phyloP scores from a whole-genome alignment of 371 early-diverging fungal genomes.

The Mortierella sp. region DNA sequence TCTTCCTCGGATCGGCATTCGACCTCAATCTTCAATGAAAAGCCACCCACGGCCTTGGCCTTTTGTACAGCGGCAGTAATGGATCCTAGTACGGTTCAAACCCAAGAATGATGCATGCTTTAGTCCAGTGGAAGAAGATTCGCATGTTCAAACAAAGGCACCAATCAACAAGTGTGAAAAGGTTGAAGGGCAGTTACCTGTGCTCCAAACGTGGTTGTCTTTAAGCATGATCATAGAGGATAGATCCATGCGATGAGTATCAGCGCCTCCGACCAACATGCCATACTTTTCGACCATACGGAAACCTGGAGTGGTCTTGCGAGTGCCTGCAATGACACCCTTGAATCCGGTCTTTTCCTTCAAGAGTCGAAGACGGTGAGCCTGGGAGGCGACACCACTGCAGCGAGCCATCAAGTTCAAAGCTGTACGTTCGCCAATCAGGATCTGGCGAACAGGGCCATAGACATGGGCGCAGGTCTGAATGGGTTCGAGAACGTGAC shows the following conservation, averaged over 20 bases:
- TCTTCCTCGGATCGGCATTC: slow-evolving; percentile 93
- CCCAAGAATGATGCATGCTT: too few species aligned
- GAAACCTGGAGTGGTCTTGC: slow-evolving; percentile 99
- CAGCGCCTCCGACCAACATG: slow-evolving; percentile 95
- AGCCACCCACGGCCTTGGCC: slow-evolving; percentile 88
- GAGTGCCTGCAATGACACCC: slow-evolving; percentile 95
- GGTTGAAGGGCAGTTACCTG: slow-evolving; percentile 60
- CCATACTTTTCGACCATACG: slow-evolving; percentile 97
- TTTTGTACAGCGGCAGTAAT: slow-evolving; percentile 89
- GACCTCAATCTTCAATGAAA: slow-evolving; percentile 96
- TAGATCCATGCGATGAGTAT: slow-evolving; percentile 96
- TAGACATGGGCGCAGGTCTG: slow-evolving; percentile 84
- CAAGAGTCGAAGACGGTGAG: slow-evolving; percentile 73
- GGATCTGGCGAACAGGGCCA: slow-evolving; percentile 86
- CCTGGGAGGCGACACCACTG: slow-evolving; percentile 93
- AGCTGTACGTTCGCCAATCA: slow-evolving; percentile 95
- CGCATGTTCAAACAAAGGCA: too few species aligned
- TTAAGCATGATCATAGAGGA: slow-evolving; percentile 99
- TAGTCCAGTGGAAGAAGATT: too few species aligned
- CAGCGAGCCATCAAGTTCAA: slow-evolving; percentile 95
- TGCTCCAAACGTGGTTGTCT: slow-evolving; percentile 98
- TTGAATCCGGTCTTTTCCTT: slow-evolving; percentile 80
- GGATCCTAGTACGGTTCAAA: slow-evolving; percentile 67
- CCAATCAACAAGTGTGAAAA: not conserved
- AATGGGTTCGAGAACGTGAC: slow-evolving; percentile 78